These are phyloP conservation scores for Pulveroboletus sp. DNA, from an alignment of 768 basidiomycete genomes.

Conservation along the genomic window DNA sequence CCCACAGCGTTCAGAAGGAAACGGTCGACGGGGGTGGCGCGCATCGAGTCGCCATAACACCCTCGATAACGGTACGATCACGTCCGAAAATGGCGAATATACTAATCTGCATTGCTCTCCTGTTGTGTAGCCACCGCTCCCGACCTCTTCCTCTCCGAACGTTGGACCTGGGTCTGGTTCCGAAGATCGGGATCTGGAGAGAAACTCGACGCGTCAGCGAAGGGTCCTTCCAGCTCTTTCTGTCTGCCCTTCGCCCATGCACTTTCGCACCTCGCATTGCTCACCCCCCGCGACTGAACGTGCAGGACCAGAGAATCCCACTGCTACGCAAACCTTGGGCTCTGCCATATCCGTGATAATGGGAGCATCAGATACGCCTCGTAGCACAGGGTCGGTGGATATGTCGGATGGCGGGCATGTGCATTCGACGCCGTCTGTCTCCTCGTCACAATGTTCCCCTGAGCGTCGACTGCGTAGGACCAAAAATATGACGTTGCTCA, in stretches of 20 bases:
- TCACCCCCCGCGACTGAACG: constrained; percentile 6
- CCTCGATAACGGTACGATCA: constrained; percentile 27
- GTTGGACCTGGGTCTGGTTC: constrained; percentile 1
- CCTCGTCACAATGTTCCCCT: constrained; percentile 26
- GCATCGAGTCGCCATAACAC: constrained; percentile 24
- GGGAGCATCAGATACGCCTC: constrained; percentile 16
- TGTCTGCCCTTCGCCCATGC: constrained; percentile 11
- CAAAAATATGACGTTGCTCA: constrained; percentile 32
- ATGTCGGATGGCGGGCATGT: constrained; percentile 11
- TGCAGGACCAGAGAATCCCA: background rate
- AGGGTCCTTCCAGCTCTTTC: constrained; percentile 21
- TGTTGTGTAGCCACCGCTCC: constrained; percentile 20
- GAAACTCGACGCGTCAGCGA: constrained; percentile 13
- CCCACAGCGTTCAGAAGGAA: constrained; percentile 13
- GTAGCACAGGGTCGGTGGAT: constrained; percentile 18
- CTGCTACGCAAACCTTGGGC: constrained; percentile 11
- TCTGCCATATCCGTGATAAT: constrained; percentile 22
- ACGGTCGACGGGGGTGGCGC: constrained; percentile 15
- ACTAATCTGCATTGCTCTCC: constrained; percentile 16
- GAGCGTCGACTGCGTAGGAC: constrained; percentile 37
- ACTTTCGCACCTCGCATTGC: constrained; percentile 12
- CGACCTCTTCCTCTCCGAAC: constrained; percentile 17
- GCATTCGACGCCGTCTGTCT: constrained; percentile 20
- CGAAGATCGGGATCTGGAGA: constrained; percentile 12
- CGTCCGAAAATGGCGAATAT: constrained; percentile 12